phyloP scores from a whole-genome alignment of 306 rosid species.

The Cajanus cajan region DNA sequence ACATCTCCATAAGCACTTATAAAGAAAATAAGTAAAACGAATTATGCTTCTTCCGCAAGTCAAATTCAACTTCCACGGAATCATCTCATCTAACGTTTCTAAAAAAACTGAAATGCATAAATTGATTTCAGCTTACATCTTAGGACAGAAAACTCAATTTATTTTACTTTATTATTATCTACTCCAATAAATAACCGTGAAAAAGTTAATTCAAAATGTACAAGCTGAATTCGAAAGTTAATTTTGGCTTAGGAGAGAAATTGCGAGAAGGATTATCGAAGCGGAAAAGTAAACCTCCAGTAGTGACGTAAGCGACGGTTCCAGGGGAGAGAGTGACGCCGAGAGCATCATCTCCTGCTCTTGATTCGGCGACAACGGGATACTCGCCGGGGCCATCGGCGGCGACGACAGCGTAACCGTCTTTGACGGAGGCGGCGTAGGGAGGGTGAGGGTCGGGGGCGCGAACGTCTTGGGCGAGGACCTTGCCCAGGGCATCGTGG shows the following conservation, averaged over 20 bases:
- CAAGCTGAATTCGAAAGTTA: too few species aligned
- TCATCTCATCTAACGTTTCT: too few species aligned
- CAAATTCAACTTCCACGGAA: too few species aligned
- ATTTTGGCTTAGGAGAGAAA: too few species aligned
- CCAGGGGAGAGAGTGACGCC: slow-evolving; percentile 61
- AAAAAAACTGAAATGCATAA: not conserved
- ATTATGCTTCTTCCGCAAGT: too few species aligned
- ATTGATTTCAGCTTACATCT: too few species aligned
- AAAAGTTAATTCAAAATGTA: too few species aligned
- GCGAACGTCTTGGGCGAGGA: slow-evolving; percentile 65
- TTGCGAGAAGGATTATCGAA: not conserved
- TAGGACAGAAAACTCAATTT: too few species aligned
- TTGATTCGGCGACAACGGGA: slow-evolving; percentile 66
- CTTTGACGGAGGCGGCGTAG: slow-evolving; percentile 80
- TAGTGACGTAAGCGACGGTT: slow-evolving; percentile 81
- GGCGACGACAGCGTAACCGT: slow-evolving; percentile 91
- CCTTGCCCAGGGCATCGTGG: slow-evolving; percentile 67
- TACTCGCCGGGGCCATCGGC: slow-evolving; percentile 87
- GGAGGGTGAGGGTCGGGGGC: slow-evolving; percentile 83
- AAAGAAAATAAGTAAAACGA: too few species aligned
- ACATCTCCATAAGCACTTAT: not conserved
- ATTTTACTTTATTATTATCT: too few species aligned
- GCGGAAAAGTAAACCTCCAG: slow-evolving; percentile 60
- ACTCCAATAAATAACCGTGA: too few species aligned
- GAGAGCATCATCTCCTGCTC: slow-evolving; percentile 80